Conservation (phyloP, 805 yeast genomes). For the Candida coleopterorum region DNA sequence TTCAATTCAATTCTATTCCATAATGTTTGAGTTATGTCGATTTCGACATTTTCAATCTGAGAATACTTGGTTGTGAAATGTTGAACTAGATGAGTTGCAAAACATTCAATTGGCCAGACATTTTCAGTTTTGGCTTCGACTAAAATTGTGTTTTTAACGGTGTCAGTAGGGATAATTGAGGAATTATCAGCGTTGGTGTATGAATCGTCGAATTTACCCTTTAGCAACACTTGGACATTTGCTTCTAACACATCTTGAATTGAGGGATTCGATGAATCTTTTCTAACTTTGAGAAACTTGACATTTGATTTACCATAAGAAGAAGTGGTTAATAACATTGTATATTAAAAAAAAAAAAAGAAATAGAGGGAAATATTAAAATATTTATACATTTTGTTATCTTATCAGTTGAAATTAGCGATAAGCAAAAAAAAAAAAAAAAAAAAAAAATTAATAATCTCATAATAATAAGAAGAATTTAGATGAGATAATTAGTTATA, state of each 20-base stretch:
- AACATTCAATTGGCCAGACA: conserved; percentile 87
- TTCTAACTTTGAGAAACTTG: conserved; percentile 83
- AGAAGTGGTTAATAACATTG: conserved; percentile 44
- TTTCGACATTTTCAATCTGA: conserved; percentile 70
- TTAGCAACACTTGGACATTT: conserved; percentile 67
- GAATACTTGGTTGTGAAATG: conserved; percentile 75
- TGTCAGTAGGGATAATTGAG: conserved; percentile 90
- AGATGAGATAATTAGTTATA: no score
- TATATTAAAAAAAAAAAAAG: no score
- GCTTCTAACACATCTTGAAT: conserved; percentile 83
- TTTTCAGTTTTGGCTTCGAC: conserved; percentile 78
- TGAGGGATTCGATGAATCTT: conserved; percentile 66
- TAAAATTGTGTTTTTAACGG: conserved; percentile 83
- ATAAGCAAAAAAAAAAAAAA: no score
- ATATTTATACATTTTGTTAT: no score
- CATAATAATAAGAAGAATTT: no score
- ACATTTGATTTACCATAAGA: conserved; percentile 92
- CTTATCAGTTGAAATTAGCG: no score
- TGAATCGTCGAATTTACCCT: conserved; percentile 74
- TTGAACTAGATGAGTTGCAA: conserved; percentile 77
- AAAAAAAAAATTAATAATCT: no score
- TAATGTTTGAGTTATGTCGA: conserved; percentile 63
- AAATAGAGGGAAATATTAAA: no score
- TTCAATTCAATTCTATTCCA: conserved; percentile 77
- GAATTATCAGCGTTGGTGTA: conserved; percentile 87